Evolutionary conservation across 768 basidiomycete genomes (phyloP).

Genomic region (Calvatia gigantea): DNA sequence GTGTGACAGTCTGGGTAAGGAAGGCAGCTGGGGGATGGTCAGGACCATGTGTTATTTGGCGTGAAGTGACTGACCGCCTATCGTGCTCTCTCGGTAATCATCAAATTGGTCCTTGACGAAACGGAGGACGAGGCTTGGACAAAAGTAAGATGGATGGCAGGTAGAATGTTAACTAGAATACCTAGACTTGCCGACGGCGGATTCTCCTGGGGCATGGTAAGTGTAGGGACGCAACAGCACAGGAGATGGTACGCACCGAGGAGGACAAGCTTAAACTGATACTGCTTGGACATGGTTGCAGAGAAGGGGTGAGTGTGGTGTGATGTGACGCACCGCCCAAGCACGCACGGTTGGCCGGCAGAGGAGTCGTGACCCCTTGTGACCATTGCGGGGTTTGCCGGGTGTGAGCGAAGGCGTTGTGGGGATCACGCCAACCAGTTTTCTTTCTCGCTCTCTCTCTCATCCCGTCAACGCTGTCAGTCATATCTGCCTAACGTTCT

Average conservation of each 20-base stretch:
- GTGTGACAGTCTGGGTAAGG: slow-evolving; percentile 93
- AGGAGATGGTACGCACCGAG: slow-evolving; percentile 58
- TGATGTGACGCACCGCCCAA: slow-evolving; percentile 14
- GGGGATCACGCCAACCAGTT: slow-evolving; percentile 8
- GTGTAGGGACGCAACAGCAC: slow-evolving; percentile 4
- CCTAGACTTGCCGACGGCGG: slow-evolving; percentile 97
- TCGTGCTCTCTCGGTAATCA: slow-evolving; percentile 93
- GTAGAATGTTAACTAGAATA: slow-evolving; percentile 28
- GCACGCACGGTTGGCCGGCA: not conserved
- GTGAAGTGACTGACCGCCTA: slow-evolving; percentile 59
- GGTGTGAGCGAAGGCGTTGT: not conserved
- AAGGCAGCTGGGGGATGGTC: slow-evolving; percentile 71
- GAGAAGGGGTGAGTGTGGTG: slow-evolving; percentile 24
- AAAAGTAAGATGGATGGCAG: slow-evolving; percentile 20
- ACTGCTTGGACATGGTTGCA: slow-evolving; percentile 83
- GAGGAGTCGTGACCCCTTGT: not conserved
- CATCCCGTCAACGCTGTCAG: slow-evolving; percentile 17
- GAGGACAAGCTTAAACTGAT: slow-evolving; percentile 94
- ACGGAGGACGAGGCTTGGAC: slow-evolving; percentile 78
- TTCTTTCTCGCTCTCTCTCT: slow-evolving; percentile 14
- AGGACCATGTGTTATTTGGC: slow-evolving; percentile 9
- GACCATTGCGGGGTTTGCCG: not conserved
- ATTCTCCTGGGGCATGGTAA: slow-evolving; percentile 65
- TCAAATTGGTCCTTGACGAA: slow-evolving; percentile 98
- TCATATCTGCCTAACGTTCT: slow-evolving; percentile 11